A percentile compares a stretch with the other conserved stretches of the same genome.
These are phyloP conservation scores for Drechmeria coniospora DNA, from an alignment of 2,329 filamentous ascomycete species.

Conservation along the genomic window DNA sequence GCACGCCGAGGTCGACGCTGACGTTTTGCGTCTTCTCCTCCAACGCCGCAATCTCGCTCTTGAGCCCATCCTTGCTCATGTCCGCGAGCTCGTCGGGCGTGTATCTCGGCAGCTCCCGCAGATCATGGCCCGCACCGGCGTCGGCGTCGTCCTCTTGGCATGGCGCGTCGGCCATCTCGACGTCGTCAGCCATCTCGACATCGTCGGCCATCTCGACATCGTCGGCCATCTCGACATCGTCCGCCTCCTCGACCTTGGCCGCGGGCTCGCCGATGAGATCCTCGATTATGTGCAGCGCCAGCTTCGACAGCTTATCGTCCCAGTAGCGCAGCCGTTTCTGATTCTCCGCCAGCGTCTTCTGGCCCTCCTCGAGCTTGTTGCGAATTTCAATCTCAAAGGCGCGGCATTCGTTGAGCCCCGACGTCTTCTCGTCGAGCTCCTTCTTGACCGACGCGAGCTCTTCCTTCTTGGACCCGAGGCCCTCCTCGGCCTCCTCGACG, in stretches of 20 bases:
- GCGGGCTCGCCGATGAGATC: conserved; percentile 37
- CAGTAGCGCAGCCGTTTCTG: conserved; percentile 73
- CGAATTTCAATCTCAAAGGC: conserved; percentile 94
- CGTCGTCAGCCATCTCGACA: conserved; percentile 5
- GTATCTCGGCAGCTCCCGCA: conserved; percentile 57
- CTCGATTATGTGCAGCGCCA: conserved; percentile 66
- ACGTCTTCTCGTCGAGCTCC: conserved; percentile 72
- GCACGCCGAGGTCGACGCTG: conserved; percentile 75
- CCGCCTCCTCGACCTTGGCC: conserved; percentile 15
- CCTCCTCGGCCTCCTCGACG: conserved; percentile 71
- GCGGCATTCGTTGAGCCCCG: conserved; percentile 76
- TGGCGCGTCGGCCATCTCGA: conserved; percentile 10
- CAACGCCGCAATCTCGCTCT: conserved; percentile 45
- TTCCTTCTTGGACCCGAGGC: conserved; percentile 62
- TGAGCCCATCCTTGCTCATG: conserved; percentile 47
- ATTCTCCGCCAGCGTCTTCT: conserved; percentile 77
- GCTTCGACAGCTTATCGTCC: conserved; percentile 77
- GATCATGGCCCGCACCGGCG: conserved; percentile 18
- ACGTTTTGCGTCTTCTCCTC: conserved; percentile 67
- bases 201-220: conserved; percentile 1
- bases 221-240: conserved; percentile 7
- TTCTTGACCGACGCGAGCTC: conserved; percentile 67
- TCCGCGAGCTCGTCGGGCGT: conserved; percentile 55
- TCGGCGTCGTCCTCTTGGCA: conserved; percentile 10
- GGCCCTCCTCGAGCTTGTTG: conserved; percentile 92